A percentile compares a stretch with the other conserved stretches of the same genome.
These are phyloP conservation scores for Irpex lacteus DNA, from an alignment of 1,284 basidiomycete genomes.

Conservation along the genomic window DNA sequence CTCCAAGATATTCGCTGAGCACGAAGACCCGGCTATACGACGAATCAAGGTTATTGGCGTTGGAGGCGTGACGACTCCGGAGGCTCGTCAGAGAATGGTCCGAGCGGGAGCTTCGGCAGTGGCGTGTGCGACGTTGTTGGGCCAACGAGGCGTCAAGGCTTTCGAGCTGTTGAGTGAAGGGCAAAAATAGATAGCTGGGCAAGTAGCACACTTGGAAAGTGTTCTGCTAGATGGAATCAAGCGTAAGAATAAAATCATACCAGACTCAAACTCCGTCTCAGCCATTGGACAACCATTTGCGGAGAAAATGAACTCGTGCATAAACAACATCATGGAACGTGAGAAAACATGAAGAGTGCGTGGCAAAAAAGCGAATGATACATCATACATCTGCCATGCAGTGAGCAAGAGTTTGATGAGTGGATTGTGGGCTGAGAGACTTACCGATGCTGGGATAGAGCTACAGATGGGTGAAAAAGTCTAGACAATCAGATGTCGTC, in stretches of 20 bases:
- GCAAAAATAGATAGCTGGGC: background rate
- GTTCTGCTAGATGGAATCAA: background rate
- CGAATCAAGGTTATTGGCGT: constrained; percentile 67
- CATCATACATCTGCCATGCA: constrained; percentile 12
- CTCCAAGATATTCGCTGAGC: constrained; percentile 44
- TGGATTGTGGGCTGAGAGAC: background rate
- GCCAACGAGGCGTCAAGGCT: constrained; percentile 59
- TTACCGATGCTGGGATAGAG: constrained; percentile 10
- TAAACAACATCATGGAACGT: background rate
- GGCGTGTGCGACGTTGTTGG: constrained; percentile 72
- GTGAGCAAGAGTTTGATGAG: background rate
- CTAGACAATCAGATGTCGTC: constrained; percentile 61
- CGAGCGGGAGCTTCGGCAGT: constrained; percentile 69
- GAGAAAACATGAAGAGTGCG: background rate
- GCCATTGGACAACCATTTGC: background rate
- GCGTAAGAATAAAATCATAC: background rate
- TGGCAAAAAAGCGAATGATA: constrained; percentile 4
- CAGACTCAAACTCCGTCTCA: background rate
- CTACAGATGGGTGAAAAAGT: constrained; percentile 26
- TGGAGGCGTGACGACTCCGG: constrained; percentile 69
- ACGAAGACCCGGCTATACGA: constrained; percentile 38
- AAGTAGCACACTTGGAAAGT: too few species aligned
- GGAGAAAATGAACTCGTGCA: background rate
- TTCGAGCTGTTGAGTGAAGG: constrained; percentile 34
- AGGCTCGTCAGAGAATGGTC: constrained; percentile 60